Base-by-base conservation (phyloP, 1,284 basidiomycete genomes). In the Rhodotorula sp. region DNA sequence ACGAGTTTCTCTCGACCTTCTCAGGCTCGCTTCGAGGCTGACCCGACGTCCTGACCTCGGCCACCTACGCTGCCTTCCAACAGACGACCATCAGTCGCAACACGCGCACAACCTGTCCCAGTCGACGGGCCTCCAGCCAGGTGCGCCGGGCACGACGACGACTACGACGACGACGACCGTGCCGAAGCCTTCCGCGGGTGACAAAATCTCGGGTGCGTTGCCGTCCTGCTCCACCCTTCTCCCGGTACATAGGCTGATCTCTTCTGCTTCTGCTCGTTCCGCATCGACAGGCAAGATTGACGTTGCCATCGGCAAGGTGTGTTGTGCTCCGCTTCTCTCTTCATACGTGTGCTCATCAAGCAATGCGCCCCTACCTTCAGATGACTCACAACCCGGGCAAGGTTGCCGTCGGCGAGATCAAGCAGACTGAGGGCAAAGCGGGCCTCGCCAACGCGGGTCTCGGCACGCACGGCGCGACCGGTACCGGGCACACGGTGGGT, bases 361-460 rank as follows among this genome's bases (percentile, higher is more conserved):
- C 14, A 8, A 13, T 19, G 2, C 25, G 19, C 46, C 2, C 44
- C 4, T 21, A 0, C 23, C 3, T 10, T 4, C 62, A 63, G 58
- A 12, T 62, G 1, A 71, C 73, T 10, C 61, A 68, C 50, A 71
- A 74, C 58, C 46, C 55, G 19, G 57, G 48, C 46, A 74, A 74
- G 58, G 67, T 72, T 57, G 60, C 41, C 10, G 25, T 58, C 13
- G 68, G 67, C 56, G 71, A 73, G 48, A 70, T 68, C 57, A 70
- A 70, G 65, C 65, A 70, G 54, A 67, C 48, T 21, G 49, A 70
- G 54, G 67, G 71, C 60, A 72, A 73, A 50, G 68, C 46, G 14
- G 71, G 61, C 7, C 48, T 70, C 49, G 67, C 34, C 3, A 14
- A 63, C 45, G 48, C 64, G n/a, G 66, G 64, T 9, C 12, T 61